These are phyloP conservation scores for Metschnikowia reukaufii DNA, from an alignment of 805 yeast species.

Conservation along the genomic window DNA sequence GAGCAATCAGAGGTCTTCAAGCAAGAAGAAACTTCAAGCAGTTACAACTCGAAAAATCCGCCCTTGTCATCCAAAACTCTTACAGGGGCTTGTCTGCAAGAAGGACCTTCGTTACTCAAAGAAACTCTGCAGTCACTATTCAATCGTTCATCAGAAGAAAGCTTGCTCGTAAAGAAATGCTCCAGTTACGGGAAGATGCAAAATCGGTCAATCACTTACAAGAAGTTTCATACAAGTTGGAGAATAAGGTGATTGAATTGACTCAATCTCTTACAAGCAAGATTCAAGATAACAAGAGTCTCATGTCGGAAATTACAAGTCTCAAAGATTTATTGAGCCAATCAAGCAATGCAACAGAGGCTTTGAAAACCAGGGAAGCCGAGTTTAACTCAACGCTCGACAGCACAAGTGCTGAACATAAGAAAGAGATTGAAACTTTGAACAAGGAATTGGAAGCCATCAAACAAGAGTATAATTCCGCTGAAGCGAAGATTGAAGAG, in stretches of 20 bases:
- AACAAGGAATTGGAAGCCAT: constrained; percentile 57
- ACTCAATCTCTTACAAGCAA: constrained; percentile 81
- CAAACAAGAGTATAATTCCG: constrained; percentile 55
- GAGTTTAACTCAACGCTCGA: constrained; percentile 50
- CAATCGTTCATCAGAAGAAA: constrained; percentile 80
- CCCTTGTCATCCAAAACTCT: constrained; percentile 67
- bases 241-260: constrained; percentile 95
- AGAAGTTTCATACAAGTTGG: constrained; percentile 90
- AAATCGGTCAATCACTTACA: constrained; percentile 86
- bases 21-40: constrained; percentile 53
- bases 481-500: constrained; percentile 58
- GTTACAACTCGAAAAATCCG: constrained; percentile 60
- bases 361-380: constrained; percentile 53
- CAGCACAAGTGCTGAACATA: constrained; percentile 47
- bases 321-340: constrained; percentile 50
- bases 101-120: constrained; percentile 43
- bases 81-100: constrained; percentile 72
- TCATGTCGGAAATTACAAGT: constrained; percentile 58
- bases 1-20: constrained; percentile 49
- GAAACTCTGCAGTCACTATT: constrained; percentile 61
- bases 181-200: constrained; percentile 75
- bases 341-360: constrained; percentile 52
- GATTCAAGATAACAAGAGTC: constrained; percentile 76
- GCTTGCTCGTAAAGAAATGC: constrained; percentile 65
- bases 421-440: constrained; percentile 46